Evolutionary conservation across 2,329 filamentous ascomycete species (phyloP).

Genomic region (Elsinoe batatas): DNA sequence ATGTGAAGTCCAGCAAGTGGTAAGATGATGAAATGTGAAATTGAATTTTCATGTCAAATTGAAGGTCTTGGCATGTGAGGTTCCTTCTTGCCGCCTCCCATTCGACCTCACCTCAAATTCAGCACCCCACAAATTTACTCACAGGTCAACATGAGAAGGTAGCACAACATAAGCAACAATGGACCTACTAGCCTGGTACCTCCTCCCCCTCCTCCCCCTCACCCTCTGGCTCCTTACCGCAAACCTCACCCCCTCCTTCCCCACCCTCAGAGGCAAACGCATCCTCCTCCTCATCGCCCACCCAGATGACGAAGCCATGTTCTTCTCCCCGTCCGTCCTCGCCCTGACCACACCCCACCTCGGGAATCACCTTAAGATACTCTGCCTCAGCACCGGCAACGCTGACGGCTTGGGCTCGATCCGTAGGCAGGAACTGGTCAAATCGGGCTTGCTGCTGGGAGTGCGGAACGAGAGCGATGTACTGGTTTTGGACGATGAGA

Average conservation of each 20-base stretch:
- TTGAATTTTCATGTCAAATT: background rate
- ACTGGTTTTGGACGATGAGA: conserved; percentile 70
- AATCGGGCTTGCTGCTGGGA: conserved; percentile 69
- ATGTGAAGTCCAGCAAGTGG: background rate
- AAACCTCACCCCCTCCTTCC: conserved; percentile 43
- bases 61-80: background rate
- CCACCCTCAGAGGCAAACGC: conserved; percentile 66
- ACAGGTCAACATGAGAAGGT: background rate
- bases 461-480: conserved; percentile 67
- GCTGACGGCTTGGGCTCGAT: conserved; percentile 79
- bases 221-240: conserved; percentile 40
- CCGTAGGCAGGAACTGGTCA: conserved; percentile 71
- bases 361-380: conserved; percentile 85
- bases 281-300: conserved; percentile 92
- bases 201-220: conserved; percentile 33
- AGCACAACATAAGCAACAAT: conserved; percentile 22
- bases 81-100: background rate
- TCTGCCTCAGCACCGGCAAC: conserved; percentile 86
- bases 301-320: conserved; percentile 98
- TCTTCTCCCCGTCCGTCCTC: conserved; percentile 83
- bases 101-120: background rate
- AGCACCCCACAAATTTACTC: background rate
- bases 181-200: conserved; percentile 32
- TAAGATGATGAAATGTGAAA: background rate
- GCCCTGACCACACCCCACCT: conserved; percentile 69